These are phyloP conservation scores for Phaeosphaeria sp. DNA, from an alignment of 2,329 filamentous ascomycete species.

Conservation along the genomic window DNA sequence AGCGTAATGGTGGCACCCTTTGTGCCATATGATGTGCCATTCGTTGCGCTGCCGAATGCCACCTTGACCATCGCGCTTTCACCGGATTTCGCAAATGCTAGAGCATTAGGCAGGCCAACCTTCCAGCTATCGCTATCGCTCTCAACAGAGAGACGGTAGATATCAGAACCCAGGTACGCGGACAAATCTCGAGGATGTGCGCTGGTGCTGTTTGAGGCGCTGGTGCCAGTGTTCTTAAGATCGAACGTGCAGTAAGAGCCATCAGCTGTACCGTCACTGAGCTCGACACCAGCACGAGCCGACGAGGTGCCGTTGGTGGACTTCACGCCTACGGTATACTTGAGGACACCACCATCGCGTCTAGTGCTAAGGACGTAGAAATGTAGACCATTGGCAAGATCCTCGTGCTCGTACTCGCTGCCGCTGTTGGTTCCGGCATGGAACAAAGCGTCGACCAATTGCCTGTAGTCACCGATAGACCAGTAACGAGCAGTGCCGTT, in stretches of 20 bases:
- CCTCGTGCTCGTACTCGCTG: conserved; percentile 58
- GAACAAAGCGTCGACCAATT: conserved; percentile 62
- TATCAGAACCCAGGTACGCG: conserved; percentile 53
- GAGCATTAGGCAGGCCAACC: conserved; percentile 50
- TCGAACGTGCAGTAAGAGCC: conserved; percentile 57
- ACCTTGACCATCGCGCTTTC: conserved; percentile 50
- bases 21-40: conserved; percentile 30
- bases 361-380: conserved; percentile 58
- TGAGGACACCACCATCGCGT: conserved; percentile 55
- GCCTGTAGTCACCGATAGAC: conserved; percentile 62
- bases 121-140: conserved; percentile 57
- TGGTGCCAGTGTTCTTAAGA: conserved; percentile 56
- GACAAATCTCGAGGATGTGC: conserved; percentile 47
- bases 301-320: conserved; percentile 39
- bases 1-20: conserved; percentile 17
- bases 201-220: conserved; percentile 12
- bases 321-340: conserved; percentile 58
- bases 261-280: conserved; percentile 47
- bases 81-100: conserved; percentile 54
- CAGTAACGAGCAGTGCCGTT: conserved; percentile 57
- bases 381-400: conserved; percentile 57
- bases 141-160: conserved; percentile 56
- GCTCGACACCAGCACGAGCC: conserved; percentile 46
- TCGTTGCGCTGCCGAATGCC: conserved; percentile 47
- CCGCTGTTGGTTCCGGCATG: conserved; percentile 61